phyloP scores from a whole-genome alignment of 768 basidiomycete species.

The Leccinum aurantiacum region DNA sequence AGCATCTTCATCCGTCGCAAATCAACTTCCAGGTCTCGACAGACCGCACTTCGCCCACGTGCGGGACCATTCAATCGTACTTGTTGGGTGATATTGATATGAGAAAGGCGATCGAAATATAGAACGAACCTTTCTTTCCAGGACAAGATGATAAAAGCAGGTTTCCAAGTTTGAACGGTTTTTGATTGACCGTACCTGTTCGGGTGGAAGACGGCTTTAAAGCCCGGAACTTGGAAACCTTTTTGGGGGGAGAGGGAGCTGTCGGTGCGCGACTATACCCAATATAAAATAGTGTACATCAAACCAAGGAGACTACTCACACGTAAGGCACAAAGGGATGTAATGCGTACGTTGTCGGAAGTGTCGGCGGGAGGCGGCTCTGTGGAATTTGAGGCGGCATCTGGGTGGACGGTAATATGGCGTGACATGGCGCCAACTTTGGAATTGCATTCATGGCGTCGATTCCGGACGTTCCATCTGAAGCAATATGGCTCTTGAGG shows the following conservation, averaged over 20 bases:
- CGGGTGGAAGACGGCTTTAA: conserved; percentile 10
- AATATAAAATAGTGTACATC: neutral
- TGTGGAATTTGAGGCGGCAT: neutral
- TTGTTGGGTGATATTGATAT: conserved; percentile 25
- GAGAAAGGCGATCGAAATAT: neutral
- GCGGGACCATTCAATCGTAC: conserved; percentile 74
- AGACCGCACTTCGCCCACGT: conserved; percentile 78
- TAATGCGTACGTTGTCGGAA: conserved; percentile 13
- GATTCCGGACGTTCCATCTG: neutral
- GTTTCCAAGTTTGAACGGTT: conserved; percentile 65
- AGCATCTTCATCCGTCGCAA: conserved; percentile 69
- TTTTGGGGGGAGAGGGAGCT: conserved; percentile 17
- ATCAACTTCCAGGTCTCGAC: conserved; percentile 78
- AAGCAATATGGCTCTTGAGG: conserved; percentile 4
- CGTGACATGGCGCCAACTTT: neutral
- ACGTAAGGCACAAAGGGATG: conserved; percentile 15
- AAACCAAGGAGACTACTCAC: conserved; percentile 11
- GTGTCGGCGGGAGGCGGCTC: conserved; percentile 10
- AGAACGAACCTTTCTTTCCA: conserved; percentile 77
- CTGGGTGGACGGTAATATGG: conserved; percentile 6
- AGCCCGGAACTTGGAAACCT: conserved; percentile 12
- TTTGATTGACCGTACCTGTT: conserved; percentile 11
- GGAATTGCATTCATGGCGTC: neutral
- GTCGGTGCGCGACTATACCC: conserved; percentile 18
- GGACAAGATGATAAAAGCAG: conserved; percentile 88